Percentiles rank a stretch among this genome's conserved stretches.
Conservation (phyloP, 208 protist genomes). For the Wallacemonas sp. region DNA sequence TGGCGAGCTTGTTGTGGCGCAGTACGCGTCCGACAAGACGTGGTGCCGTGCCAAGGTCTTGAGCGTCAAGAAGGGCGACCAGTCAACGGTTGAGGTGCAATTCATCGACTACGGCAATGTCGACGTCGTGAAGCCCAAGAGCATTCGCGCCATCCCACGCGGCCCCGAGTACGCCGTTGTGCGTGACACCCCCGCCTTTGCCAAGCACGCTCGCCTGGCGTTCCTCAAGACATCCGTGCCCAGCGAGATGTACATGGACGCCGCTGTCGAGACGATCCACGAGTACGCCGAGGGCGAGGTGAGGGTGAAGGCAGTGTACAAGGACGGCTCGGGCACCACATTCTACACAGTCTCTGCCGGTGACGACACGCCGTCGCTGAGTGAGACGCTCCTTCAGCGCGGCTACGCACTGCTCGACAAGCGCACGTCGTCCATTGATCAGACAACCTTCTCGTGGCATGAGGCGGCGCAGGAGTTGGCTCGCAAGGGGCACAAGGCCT, state of each 20-base stretch:
- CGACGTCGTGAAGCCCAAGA: constrained; percentile 43
- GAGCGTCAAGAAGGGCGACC: constrained; percentile 34
- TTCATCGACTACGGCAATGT: constrained; percentile 91
- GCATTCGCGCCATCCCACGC: constrained; percentile 68
- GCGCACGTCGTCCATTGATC: constrained; percentile 37
- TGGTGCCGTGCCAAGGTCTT: constrained; percentile 84
- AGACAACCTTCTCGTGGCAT: constrained; percentile 57
- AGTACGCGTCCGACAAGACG: constrained; percentile 73
- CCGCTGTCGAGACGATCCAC: constrained; percentile 53
- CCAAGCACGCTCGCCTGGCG: constrained; percentile 62
- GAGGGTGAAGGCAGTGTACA: constrained; percentile 79
- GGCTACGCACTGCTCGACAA: constrained; percentile 79
- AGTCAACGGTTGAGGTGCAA: constrained; percentile 58
- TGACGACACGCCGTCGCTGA: constrained; percentile 68
- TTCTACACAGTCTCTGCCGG: constrained; percentile 76
- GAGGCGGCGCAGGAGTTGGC: constrained; percentile 78
- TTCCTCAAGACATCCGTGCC: constrained; percentile 63
- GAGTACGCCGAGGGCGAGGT: constrained; percentile 77
- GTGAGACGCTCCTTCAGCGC: constrained; percentile 78
- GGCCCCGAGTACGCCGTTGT: constrained; percentile 70
- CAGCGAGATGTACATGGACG: constrained; percentile 36
- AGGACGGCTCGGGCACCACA: constrained; percentile 41
- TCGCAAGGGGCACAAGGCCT: constrained; percentile 73
- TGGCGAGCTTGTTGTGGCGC: constrained; percentile 71
- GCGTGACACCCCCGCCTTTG: constrained; percentile 66